Base-by-base conservation (phyloP, 345 rosid genomes). In the Angophora floribunda region DNA sequence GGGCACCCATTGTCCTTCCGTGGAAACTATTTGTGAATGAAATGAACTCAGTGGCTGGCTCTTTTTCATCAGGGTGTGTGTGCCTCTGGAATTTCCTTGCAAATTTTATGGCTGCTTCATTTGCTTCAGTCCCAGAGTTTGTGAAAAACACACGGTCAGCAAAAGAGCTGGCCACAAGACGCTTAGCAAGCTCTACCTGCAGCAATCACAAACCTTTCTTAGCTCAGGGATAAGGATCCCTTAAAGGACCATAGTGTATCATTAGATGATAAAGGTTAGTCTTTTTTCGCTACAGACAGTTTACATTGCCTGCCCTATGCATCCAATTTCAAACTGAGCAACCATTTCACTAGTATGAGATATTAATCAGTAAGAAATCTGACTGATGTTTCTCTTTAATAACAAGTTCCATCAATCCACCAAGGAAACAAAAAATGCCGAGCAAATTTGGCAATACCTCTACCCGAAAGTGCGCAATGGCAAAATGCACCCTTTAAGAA, bases 31-130 rank as follows among this genome's bases (percentile, higher is more conserved):
- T 97, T 3, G 94, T 90, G 49, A 96, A 98, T 2, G 99, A 91
- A n/a, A 98, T 89, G 89, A 98, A 98, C 52, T 93, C 95, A 3
- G 94, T 93, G 5, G 95, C 93, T 15, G 94, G 95, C 65, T 93
- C 91, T 26, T 93, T 89, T 49, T 88, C 92, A 86, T 91, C 92
- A 5, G 98, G 98, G 59, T 94, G 87, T 24, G 91, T 87, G 88
- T 91, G 90, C 89, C 98, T 94, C 92, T 98, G 98, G 61, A 94
- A 97, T 90, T 98, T 98, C 89, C 98, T 92, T 6, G 98, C 93
- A 88, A 98, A 98, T 91, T 98, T 98, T 79, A 98, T 96, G 24
- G 99, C 99, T 36, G 99, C 99, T 92, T 98, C 98, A 89, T 98
- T 98, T 87, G 99, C 98, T 93, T 98, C 99, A 0, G 99, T 93